Evolutionary conservation across 2,329 filamentous ascomycete species (phyloP), one percentile per base, ranked within the genome.

Genomic region (Penicillium decumbens): DNA sequence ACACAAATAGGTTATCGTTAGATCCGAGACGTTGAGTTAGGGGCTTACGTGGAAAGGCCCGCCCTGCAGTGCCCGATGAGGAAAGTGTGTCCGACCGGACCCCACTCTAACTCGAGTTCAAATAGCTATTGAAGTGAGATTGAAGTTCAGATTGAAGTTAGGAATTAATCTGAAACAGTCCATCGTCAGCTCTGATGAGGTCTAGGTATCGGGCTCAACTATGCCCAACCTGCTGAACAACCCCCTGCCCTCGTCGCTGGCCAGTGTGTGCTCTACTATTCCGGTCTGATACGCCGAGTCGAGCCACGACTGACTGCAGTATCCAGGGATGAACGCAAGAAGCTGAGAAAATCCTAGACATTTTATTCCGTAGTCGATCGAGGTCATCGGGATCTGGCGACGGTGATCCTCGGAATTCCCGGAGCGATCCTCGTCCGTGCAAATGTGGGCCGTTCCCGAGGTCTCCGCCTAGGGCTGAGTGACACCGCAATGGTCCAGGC

Each of bases 1-100:
- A 35, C 33, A 41, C 29, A 35, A 18, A 41, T 18, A 18, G 8
- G 35, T 15, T 24, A 35, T 41, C 28, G 20, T 44, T 49, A 44
- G 41, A 41, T 41, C 47, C 47, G 46, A 47, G 33, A 35, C 38
- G 25, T 38, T 39, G 43, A 20, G 49, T 23, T 41, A 25, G 38
- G 27, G 28, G 47, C 49, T 55, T 52, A 51, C 49, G 43, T 48
- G 45, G 51, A 28, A 30, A 20, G 46, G 40, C 37, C 51, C 44
- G 47, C 49, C 8, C 23, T 24, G 29, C 15, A 12, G 39, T 20
- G n/a, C 54, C 55, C n/a, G 42, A 59, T 49, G 7, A 43, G 52
- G 56, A 45, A 59, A 50, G 44, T 50, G 44, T 50, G 45, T 33
- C 55, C 52, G 56, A 45, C 18, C 8, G 27, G 27, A 28, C 27